Evolutionary conservation across 78 protist species (phyloP).

Genomic region (Guillardia theta): DNA sequence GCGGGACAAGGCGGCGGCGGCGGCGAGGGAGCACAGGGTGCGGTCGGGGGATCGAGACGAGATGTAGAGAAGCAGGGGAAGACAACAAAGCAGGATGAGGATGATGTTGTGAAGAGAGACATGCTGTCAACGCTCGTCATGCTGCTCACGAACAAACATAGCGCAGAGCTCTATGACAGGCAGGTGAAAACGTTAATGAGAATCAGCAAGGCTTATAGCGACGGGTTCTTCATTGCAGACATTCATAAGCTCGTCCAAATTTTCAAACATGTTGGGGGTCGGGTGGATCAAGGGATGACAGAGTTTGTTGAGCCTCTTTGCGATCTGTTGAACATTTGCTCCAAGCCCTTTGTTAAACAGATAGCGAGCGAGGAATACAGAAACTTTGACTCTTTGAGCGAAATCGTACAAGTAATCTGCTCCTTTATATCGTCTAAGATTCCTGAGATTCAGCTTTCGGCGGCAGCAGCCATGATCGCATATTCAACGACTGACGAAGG

Average conservation of each 20-base stretch:
- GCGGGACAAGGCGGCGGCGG: too few species aligned
- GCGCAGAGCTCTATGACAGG: neutral
- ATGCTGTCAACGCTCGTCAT: neutral
- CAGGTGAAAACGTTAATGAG: neutral
- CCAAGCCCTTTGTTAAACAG: neutral
- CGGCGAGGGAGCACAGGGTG: too few species aligned
- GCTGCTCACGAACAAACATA: neutral
- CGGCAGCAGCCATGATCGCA: neutral
- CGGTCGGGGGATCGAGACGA: too few species aligned
- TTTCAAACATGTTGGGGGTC: neutral
- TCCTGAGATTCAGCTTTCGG: neutral
- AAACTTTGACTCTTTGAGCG: neutral
- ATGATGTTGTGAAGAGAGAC: too few species aligned
- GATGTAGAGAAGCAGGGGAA: too few species aligned
- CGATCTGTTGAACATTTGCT: neutral
- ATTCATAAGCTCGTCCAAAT: neutral
- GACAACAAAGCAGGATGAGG: too few species aligned
- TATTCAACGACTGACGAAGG: neutral
- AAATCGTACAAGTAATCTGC: neutral
- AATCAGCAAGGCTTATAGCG: neutral
- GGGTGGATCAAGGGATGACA: neutral
- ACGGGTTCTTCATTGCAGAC: neutral
- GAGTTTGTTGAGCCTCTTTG: neutral
- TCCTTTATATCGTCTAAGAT: neutral
- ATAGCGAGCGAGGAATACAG: conserved; percentile 30